Percentiles rank a stretch among this genome's conserved stretches.
These are phyloP conservation scores for Cercospora zeae-maydis DNA, from an alignment of 2,329 filamentous ascomycete genomes.

Conservation along the genomic window DNA sequence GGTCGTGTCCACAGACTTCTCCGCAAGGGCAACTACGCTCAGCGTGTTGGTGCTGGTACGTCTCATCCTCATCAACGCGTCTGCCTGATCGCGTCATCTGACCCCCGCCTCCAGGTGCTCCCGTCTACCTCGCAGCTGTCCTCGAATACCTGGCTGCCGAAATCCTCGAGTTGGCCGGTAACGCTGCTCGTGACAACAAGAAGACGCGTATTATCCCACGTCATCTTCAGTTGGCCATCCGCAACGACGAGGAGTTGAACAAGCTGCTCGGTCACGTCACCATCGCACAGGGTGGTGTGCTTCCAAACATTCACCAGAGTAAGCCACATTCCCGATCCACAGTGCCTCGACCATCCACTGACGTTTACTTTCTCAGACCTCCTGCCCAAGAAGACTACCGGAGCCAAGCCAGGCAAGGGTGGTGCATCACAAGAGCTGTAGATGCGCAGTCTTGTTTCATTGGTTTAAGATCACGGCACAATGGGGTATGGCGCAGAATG, in stretches of 20 bases:
- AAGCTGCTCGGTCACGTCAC: constrained; percentile 95
- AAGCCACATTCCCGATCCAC: constrained; percentile 42
- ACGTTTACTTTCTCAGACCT: constrained; percentile 64
- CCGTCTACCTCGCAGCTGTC: constrained; percentile 81
- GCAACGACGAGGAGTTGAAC: constrained; percentile 97
- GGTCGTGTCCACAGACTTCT: constrained; percentile 99
- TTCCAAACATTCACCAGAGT: constrained; percentile 98
- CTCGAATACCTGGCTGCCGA: constrained; percentile 97
- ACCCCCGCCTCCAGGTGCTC: constrained; percentile 22
- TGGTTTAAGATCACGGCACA: constrained; percentile 28
- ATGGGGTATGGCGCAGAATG: constrained; percentile 33
- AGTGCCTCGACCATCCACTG: constrained; percentile 33
- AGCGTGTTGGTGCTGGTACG: constrained; percentile 94
- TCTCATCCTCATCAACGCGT: constrained; percentile 22
- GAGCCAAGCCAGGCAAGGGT: constrained; percentile 78
- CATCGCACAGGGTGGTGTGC: constrained; percentile 93
- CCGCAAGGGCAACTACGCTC: constrained; percentile 98
- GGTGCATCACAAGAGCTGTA: constrained; percentile 91
- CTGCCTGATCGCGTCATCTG: constrained; percentile 18
- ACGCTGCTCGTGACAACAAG: constrained; percentile 98
- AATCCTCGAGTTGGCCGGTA: constrained; percentile 95
- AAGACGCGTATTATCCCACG: constrained; percentile 99
- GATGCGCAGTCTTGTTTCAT: constrained; percentile 38
- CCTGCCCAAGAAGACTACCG: constrained; percentile 92
- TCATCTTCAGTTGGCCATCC: constrained; percentile 95